Evolutionary conservation across 805 yeast genomes (phyloP), one percentile per base, ranked within the genome.

Genomic region (Wickerhamiella hasegawae): DNA sequence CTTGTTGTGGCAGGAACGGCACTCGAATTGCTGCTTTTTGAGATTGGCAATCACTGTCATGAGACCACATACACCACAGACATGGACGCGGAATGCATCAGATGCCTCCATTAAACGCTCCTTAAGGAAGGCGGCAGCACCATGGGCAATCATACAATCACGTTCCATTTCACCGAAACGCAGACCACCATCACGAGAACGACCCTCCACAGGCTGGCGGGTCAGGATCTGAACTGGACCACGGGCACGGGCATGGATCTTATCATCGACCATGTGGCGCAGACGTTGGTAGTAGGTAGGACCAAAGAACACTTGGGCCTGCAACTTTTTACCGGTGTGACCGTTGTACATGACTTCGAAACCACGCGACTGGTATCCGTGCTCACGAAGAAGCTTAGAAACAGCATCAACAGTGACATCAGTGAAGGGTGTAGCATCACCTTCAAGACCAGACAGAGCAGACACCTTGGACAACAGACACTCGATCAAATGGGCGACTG

Each of bases 101-200:
- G 97, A 87, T 10, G 96, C 95, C 60, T 90, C 97, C 96, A 90
- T 87, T 58, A 90, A 67, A 58, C 99, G 72, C 64, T 90, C 99
- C 60, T 87, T 84, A 65, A 90, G 71, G 67, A 90, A 87, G 5
- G 96, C 92, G 3, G 98, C 96, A 11, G 96, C 97, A 58, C 99
- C 99, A 57, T 90, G 97, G 2, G 99, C 98, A 68, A 90, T 90
- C 96, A 90, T 87, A 78, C 99, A 90, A 69, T 90, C 99, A 67
- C 99, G 82, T 64, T 90, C 99, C 99, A 90, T 90, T 62, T 87
- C 98, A 54, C 98, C 98, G 71, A 87, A 85, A 62, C 98, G 82
- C 58, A 87, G 68, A 49, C 98, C 98, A 73, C 98, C 98, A 61
- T 90, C 97, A 64, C 98, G 75, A 14, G 96, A 84, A 61, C 98